These are phyloP conservation scores for Leptographium wingfieldii DNA, from an alignment of 2,329 filamentous ascomycete species.

Conservation along the genomic window DNA sequence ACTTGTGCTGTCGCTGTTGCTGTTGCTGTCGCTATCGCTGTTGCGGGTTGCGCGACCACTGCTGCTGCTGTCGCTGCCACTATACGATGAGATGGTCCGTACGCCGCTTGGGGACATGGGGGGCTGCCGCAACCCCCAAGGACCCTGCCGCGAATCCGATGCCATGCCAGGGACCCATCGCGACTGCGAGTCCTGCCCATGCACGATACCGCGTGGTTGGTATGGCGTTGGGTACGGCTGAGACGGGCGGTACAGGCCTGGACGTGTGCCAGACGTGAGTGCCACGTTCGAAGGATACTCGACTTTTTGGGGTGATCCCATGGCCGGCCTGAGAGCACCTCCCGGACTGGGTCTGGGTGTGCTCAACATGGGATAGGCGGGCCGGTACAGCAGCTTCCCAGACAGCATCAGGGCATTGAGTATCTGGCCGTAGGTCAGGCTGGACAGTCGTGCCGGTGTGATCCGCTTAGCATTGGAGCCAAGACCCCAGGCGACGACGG, in stretches of 20 bases:
- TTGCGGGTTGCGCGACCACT: background rate
- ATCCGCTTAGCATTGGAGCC: conserved; percentile 2
- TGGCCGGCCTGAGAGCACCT: background rate
- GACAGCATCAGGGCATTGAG: conserved; percentile 7
- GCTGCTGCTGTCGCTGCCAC: background rate
- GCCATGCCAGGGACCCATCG: background rate
- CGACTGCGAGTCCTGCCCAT: background rate
- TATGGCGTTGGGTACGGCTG: background rate
- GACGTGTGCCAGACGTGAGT: background rate
- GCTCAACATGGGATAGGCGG: no score
- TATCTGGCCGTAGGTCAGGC: conserved; percentile 5
- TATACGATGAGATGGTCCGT: background rate
- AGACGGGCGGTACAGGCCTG: background rate
- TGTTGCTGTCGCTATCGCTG: background rate
- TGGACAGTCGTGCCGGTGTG: background rate
- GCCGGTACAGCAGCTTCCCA: conserved; percentile 4
- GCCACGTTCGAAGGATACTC: background rate
- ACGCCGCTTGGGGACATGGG: no score
- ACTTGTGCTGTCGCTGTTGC: background rate
- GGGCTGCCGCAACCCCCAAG: background rate
- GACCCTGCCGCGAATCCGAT: background rate
- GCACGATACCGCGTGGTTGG: background rate
- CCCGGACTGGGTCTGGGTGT: no score
- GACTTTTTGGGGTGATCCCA: no score
- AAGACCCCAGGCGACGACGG: conserved; percentile 8